A percentile compares a stretch with the other conserved stretches of the same genome.
phyloP scores from a whole-genome alignment of 2,329 filamentous ascomycete species.

The Niveomyces coronatus region DNA sequence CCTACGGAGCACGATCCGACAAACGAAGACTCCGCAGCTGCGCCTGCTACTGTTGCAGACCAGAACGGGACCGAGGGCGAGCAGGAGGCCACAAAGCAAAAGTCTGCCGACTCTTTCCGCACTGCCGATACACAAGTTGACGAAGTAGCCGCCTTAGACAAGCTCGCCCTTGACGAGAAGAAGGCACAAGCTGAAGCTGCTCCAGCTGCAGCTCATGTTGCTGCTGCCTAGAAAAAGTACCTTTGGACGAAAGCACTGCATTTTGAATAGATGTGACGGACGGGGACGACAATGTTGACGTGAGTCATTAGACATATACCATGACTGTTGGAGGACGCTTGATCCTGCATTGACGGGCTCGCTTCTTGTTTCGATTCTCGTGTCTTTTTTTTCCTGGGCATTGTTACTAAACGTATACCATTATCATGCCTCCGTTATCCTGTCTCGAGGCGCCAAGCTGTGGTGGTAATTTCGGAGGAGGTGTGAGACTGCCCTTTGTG shows the following conservation, averaged over 20 bases:
- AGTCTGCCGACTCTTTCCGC: slow-evolving; percentile 19
- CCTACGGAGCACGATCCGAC: slow-evolving; percentile 12
- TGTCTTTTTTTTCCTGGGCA: background rate
- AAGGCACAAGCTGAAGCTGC: slow-evolving; percentile 4
- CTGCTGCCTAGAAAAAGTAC: background rate
- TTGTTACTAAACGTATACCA: too few relatives aligned
- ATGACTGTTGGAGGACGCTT: too few relatives aligned
- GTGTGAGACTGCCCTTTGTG: too few relatives aligned
- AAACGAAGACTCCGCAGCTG: background rate
- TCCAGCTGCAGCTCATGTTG: background rate
- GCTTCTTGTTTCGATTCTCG: too few relatives aligned
- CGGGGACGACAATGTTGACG: too few relatives aligned
- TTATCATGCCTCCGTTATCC: too few relatives aligned
- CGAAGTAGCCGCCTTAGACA: slow-evolving; percentile 19
- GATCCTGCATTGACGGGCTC: too few relatives aligned
- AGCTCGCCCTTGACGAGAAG: slow-evolving; percentile 21
- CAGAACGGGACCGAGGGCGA: slow-evolving; percentile 4
- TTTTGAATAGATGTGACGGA: background rate
- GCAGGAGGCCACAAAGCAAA: background rate
- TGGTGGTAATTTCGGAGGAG: too few relatives aligned
- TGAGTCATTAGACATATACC: too few relatives aligned
- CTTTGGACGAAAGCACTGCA: too few relatives aligned
- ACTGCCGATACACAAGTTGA: slow-evolving; percentile 17
- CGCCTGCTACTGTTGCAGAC: background rate
- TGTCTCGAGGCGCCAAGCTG: too few relatives aligned